Percentiles rank a stretch among this genome's conserved stretches.
These are phyloP conservation scores for Talaromyces sp. DNA, from an alignment of 2,329 filamentous ascomycete genomes.

Conservation along the genomic window DNA sequence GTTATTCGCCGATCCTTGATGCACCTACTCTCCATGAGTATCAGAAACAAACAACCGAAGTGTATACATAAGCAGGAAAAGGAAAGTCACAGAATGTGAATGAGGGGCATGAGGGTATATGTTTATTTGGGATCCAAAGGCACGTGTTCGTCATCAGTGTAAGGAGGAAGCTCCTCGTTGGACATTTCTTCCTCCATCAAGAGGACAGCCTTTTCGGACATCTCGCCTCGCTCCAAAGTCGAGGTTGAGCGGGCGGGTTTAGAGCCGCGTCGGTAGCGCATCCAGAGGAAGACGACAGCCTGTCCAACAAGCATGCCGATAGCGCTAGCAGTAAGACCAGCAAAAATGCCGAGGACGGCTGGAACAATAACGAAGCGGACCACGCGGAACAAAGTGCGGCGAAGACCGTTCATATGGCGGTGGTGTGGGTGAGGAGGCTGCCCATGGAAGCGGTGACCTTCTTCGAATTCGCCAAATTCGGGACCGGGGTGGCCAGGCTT, in stretches of 20 bases:
- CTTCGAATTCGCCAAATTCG: background rate
- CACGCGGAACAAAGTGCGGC: constrained; percentile 39
- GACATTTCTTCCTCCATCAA: constrained; percentile 30
- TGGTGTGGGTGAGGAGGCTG: constrained; percentile 29
- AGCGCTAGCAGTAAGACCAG: constrained; percentile 45
- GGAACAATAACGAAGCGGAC: constrained; percentile 47
- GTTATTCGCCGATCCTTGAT: constrained; percentile 18
- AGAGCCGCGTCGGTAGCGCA: constrained; percentile 36
- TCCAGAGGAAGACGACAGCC: constrained; percentile 45
- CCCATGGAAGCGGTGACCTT: constrained; percentile 19
- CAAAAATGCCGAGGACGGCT: constrained; percentile 45
- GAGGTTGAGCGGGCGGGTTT: constrained; percentile 25
- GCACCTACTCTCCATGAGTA: constrained; percentile 16
- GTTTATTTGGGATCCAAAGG: constrained; percentile 34
- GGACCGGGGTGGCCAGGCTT: constrained; percentile 3
- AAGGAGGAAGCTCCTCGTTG: constrained; percentile 37
- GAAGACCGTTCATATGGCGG: constrained; percentile 33
- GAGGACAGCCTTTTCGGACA: constrained; percentile 43
- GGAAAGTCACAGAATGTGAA: background rate
- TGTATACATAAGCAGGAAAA: constrained; percentile 2
- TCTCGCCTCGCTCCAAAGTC: constrained; percentile 35
- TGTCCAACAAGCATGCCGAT: constrained; percentile 50
- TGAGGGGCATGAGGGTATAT: background rate
- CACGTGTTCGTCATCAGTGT: constrained; percentile 33
- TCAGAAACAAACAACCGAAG: background rate